These are phyloP conservation scores for Starmerella floricola DNA, from an alignment of 805 yeast species.

Conservation along the genomic window DNA sequence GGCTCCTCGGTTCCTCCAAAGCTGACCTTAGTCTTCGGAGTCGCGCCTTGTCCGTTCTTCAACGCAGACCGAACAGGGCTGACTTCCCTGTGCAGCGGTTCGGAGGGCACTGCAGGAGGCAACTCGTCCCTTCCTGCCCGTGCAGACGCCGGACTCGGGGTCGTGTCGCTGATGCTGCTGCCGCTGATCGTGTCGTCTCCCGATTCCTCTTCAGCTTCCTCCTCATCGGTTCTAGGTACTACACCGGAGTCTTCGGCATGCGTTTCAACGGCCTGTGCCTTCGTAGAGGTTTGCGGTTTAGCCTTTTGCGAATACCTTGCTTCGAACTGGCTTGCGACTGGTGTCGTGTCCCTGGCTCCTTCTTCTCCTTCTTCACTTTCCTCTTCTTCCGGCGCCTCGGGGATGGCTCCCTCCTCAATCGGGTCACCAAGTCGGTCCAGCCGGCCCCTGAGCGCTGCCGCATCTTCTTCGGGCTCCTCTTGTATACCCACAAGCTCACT, in stretches of 20 bases:
- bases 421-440: slow-evolving; percentile 2
- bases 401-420: slow-evolving; percentile 5
- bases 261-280: too few species aligned
- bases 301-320: too few species aligned
- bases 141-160: slow-evolving; percentile 4
- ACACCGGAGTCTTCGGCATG: too few species aligned
- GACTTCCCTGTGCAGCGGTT: slow-evolving; percentile 20
- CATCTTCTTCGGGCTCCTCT: slow-evolving; percentile 18
- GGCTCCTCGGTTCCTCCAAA: slow-evolving; percentile 16
- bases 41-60: slow-evolving; percentile 14
- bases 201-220: background rate
- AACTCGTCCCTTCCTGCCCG: background rate
- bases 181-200: background rate
- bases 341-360: background rate
- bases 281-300: too few species aligned
- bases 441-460: slow-evolving; percentile 6
- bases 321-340: too few species aligned
- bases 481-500: slow-evolving; percentile 19
- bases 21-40: slow-evolving; percentile 17
- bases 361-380: background rate
- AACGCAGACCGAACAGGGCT: slow-evolving; percentile 30
- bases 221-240: background rate
- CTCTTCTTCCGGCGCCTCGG: slow-evolving; percentile 15
- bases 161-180: slow-evolving; percentile 8
- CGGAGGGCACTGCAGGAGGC: background rate